phyloP scores from a whole-genome alignment of 2,329 filamentous ascomycete species.

The Apiospora aurea region DNA sequence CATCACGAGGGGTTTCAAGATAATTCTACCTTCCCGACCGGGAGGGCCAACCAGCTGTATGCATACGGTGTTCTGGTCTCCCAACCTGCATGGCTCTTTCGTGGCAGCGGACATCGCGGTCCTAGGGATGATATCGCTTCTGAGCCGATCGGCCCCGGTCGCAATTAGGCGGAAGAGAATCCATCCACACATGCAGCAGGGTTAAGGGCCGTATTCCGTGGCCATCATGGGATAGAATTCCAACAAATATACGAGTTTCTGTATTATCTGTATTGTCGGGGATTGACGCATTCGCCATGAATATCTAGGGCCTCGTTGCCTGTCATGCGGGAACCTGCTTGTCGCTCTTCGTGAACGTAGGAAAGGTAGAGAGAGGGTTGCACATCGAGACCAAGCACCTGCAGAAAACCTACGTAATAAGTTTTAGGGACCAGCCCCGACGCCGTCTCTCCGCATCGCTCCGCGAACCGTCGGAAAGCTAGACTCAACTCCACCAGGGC shows the following conservation, averaged over 20 bases:
- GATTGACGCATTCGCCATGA: neutral
- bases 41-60: neutral
- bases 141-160: conserved; percentile 23
- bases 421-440: conserved; percentile 23
- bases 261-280: neutral
- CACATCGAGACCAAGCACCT: neutral
- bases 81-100: conserved; percentile 1
- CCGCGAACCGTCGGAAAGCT: conserved; percentile 23
- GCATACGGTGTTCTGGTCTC: neutral
- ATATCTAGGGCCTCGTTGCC: neutral
- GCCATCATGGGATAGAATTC: neutral
- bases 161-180: conserved; percentile 1
- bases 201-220: conserved; percentile 27
- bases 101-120: neutral
- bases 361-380: neutral
- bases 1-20: neutral
- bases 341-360: neutral
- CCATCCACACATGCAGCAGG: conserved; percentile 23
- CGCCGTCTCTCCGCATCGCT: conserved; percentile 18
- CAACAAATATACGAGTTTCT: neutral
- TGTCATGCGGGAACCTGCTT: neutral
- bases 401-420: neutral
- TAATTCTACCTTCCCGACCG: neutral
- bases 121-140: neutral
- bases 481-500: conserved; percentile 12